Evolutionary conservation across 495 filamentous ascomycete genomes (phyloP), one percentile per base, ranked within the genome.

Genomic region (Lophiostoma macrostomum): DNA sequence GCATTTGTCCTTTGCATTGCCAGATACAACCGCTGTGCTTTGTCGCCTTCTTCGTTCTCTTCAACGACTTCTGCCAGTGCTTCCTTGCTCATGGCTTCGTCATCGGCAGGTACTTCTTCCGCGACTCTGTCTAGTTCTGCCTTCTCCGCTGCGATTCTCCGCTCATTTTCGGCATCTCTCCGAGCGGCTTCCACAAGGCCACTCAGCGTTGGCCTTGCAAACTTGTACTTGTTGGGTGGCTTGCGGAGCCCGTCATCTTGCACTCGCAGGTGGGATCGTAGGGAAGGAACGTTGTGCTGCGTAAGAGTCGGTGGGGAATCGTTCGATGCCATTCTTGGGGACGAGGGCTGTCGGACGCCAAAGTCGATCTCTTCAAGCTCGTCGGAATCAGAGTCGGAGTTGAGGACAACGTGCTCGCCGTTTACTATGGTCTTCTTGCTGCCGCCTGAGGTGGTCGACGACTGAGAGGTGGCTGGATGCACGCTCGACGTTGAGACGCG

Each of bases 1-100:
- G 84, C 84, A 50, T 90, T 85, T 7, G 87, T 91, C 57, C 90
- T 78, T 57, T 81, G 77, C 28, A 94, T 77, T 29, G 89, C 89
- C 45, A 79, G 76, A 29, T 84, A 70, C 6, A 93, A 68, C 65
- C 81, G 84, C 30, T 48, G 30, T 7, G 43, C 49, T 6, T 54
- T 53, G 20, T 74, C 69, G 24, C 77, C 80, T 45, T 82, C 77
- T 39, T 80, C 76, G 2, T 76, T 67, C n/a, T 76, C 73, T 10
- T 71, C 55, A 19, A 84, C 63, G 0, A 70, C 71, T 1, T 67
- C 69, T 8, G 66, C 67, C 24, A 81, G 52, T 22, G 29, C 22
- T 23, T 55, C 45, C 40, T 47, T 32, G 24, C 55, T 46, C 38
- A 64, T 64, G 40, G 56, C 56, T 10, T 50, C 54, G 22, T 59